A percentile compares a stretch with the other conserved stretches of the same genome.
Evolutionary conservation across 1,284 basidiomycete species (phyloP).

Genomic region (Sanghuangporus weigelae): DNA sequence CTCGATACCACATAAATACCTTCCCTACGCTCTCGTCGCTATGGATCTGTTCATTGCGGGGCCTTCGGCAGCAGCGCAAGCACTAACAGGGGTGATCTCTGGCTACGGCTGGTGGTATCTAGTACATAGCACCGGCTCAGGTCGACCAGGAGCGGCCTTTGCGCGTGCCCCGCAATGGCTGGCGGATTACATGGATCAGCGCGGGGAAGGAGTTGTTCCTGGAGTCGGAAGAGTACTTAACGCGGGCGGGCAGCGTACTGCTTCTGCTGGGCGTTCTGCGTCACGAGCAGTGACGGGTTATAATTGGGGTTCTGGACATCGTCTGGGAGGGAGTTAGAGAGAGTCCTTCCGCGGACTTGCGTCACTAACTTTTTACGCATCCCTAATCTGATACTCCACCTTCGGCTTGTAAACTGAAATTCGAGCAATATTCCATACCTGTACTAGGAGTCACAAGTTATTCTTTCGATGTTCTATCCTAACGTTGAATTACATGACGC

Average conservation of each 20-base stretch:
- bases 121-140: conserved; percentile 37
- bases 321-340: conserved; percentile 29
- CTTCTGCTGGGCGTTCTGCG: conserved; percentile 14
- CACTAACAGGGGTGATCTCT: conserved; percentile 65
- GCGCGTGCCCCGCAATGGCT: conserved; percentile 24
- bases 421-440: no score
- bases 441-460: no score
- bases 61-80: conserved; percentile 46
- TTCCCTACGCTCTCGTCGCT: conserved; percentile 70
- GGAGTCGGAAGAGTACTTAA: conserved; percentile 21
- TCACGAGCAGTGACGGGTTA: conserved; percentile 22
- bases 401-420: no score
- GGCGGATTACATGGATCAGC: conserved; percentile 26
- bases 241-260: conserved; percentile 26
- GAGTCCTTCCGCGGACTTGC: background rate
- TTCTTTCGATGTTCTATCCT: no score
- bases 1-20: conserved; percentile 63
- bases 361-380: background rate
- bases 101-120: conserved; percentile 81
- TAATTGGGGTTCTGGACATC: conserved; percentile 42
- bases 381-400: no score
- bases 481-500: no score
- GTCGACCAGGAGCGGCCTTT: conserved; percentile 26
- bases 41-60: conserved; percentile 71
- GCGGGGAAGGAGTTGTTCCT: conserved; percentile 22